Percentiles rank a stretch among this genome's conserved stretches.
Evolutionary conservation across 2,329 filamentous ascomycete species (phyloP).

Genomic region (Colletotrichum lini): DNA sequence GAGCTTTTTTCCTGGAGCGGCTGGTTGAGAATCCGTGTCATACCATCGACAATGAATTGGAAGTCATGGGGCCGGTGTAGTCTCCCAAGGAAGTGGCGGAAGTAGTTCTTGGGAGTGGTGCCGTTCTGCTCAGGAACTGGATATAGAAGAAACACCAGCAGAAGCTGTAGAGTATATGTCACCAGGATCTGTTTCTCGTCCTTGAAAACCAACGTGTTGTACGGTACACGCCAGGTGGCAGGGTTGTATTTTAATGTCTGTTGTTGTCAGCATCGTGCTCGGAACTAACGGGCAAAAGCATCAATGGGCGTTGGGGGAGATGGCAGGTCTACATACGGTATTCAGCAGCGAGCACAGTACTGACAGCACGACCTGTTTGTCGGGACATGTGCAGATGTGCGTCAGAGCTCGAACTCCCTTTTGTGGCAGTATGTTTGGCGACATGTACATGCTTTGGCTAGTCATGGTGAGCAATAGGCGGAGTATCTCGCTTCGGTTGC

Average conservation of each 20-base stretch:
- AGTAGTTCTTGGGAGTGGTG: conserved; percentile 86
- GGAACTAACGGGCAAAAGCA: not conserved
- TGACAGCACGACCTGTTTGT: conserved; percentile 93
- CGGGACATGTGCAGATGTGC: conserved; percentile 87
- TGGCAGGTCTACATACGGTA: conserved; percentile 73
- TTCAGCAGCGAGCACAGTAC: conserved; percentile 94
- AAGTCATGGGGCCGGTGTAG: conserved; percentile 96
- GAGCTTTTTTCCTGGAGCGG: conserved; percentile 90
- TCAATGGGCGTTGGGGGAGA: not conserved
- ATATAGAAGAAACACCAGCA: conserved; percentile 89
- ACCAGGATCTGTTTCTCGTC: conserved; percentile 92
- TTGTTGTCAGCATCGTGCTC: conserved; percentile 19
- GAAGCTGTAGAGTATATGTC: conserved; percentile 90
- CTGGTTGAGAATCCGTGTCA: conserved; percentile 92
- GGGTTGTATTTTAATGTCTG: conserved; percentile 97
- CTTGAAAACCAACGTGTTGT: conserved; percentile 92
- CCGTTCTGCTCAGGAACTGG: conserved; percentile 84
- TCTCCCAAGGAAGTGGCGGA: conserved; percentile 91
- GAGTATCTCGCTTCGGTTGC: conserved; percentile 90
- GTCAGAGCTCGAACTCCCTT: conserved; percentile 88
- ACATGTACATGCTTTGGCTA: conserved; percentile 94
- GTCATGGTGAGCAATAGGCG: conserved; percentile 87
- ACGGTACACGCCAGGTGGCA: conserved; percentile 92
- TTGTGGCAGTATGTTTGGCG: conserved; percentile 82
- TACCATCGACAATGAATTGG: conserved; percentile 95